Evolutionary conservation across 257 asterid species (phyloP).

Genomic region (Marsdenia floribunda): DNA sequence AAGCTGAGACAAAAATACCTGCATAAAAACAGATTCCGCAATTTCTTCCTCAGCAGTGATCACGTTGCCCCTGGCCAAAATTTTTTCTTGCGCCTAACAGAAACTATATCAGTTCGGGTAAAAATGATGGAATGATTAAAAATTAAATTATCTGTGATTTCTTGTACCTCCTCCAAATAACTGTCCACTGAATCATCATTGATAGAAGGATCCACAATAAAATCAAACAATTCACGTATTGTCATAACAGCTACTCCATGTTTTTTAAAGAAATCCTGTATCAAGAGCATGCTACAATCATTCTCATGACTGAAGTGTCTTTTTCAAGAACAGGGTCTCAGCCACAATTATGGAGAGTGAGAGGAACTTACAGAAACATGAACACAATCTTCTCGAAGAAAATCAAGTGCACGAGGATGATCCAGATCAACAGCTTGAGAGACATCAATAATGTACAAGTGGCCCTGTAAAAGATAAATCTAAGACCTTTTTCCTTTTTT

Average conservation of each 20-base stretch:
- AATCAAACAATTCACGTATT: slow-evolving; percentile 78
- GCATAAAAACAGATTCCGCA: slow-evolving; percentile 81
- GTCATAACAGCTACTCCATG: slow-evolving; percentile 93
- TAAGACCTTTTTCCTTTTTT: not conserved
- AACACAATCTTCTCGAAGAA: slow-evolving; percentile 79
- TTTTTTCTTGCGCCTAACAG: slow-evolving; percentile 64
- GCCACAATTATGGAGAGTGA: not conserved
- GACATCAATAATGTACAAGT: slow-evolving; percentile 86
- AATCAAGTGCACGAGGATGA: slow-evolving; percentile 92
- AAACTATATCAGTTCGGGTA: slow-evolving; percentile 7
- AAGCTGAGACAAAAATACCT: slow-evolving; percentile 35
- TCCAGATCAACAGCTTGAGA: slow-evolving; percentile 97
- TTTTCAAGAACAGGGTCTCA: not conserved
- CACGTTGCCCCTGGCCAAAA: slow-evolving; percentile 74
- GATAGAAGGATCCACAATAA: slow-evolving; percentile 81
- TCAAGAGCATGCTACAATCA: not conserved
- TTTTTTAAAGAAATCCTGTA: slow-evolving; percentile 85
- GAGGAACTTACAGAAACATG: slow-evolving; percentile 72
- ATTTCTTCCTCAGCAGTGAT: slow-evolving; percentile 86
- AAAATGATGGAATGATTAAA: slow-evolving; percentile 9
- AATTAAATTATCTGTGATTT: not conserved
- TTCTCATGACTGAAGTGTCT: not conserved
- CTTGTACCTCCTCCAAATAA: slow-evolving; percentile 79
- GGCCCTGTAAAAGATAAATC: slow-evolving; percentile 48
- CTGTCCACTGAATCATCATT: slow-evolving; percentile 70